A percentile compares a stretch with the other conserved stretches of the same genome.
phyloP scores from a whole-genome alignment of 768 basidiomycete species.

The Russula griseocarnosa region DNA sequence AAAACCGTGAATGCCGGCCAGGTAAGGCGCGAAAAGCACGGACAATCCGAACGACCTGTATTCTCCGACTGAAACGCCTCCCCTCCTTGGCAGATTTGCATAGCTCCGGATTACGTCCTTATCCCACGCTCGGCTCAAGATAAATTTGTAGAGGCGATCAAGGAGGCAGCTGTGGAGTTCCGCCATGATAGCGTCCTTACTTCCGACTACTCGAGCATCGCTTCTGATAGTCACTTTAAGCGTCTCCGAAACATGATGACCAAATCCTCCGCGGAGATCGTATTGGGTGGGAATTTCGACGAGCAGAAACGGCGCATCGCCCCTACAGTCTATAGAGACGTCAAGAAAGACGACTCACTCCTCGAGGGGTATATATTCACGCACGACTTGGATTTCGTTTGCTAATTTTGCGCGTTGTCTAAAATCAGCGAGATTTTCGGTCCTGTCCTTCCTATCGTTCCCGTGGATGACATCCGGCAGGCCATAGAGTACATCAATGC shows the following conservation, averaged over 20 bases:
- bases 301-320: constrained; percentile 45
- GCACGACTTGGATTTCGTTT: neutral
- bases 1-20: constrained; percentile 66
- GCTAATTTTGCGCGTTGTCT: neutral
- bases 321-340: constrained; percentile 56
- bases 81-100: constrained; percentile 36
- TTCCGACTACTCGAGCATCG: constrained; percentile 47
- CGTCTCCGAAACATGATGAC: constrained; percentile 51
- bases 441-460: constrained; percentile 60
- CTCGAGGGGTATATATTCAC: constrained; percentile 50
- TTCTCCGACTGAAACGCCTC: neutral
- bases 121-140: constrained; percentile 43
- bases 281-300: constrained; percentile 48
- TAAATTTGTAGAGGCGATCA: constrained; percentile 44
- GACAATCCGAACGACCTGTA: neutral
- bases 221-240: constrained; percentile 50
- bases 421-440: constrained; percentile 64
- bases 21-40: constrained; percentile 36
- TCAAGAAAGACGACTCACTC: constrained; percentile 51
- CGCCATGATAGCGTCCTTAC: constrained; percentile 51
- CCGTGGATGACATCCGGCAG: constrained; percentile 51
- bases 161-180: constrained; percentile 44
- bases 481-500: constrained; percentile 53
- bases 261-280: constrained; percentile 53
- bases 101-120: constrained; percentile 46